A percentile compares a stretch with the other conserved stretches of the same genome.
These are phyloP conservation scores for Colletotrichum sidae DNA, from an alignment of 2,329 filamentous ascomycete genomes.

Conservation along the genomic window DNA sequence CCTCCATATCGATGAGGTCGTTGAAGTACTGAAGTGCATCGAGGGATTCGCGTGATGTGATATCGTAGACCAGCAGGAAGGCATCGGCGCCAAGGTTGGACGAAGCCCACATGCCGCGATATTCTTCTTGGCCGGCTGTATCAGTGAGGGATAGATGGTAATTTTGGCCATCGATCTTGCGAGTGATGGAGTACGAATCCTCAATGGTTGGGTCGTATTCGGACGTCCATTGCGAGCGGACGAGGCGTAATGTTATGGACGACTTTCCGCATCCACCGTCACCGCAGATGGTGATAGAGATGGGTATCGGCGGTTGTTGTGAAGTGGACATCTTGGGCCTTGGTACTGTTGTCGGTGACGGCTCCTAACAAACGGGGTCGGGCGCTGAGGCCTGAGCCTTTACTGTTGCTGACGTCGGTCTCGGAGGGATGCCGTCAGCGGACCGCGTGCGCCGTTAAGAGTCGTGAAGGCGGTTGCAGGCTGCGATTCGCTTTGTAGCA, in stretches of 20 bases:
- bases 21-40: conserved; percentile 82
- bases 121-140: conserved; percentile 91
- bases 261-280: conserved; percentile 89
- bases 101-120: conserved; percentile 86
- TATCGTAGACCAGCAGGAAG: conserved; percentile 90
- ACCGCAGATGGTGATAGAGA: conserved; percentile 86
- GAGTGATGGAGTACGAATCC: conserved; percentile 87
- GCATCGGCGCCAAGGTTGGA: conserved; percentile 84
- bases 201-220: conserved; percentile 86
- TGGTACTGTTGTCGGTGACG: background rate
- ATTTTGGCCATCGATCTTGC: conserved; percentile 81
- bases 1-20: conserved; percentile 86
- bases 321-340: conserved; percentile 29
- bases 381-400: background rate
- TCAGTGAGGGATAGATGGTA: conserved; percentile 86
- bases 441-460: conserved; percentile 7
- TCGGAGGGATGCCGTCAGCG: conserved; percentile 13
- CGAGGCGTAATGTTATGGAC: conserved; percentile 84
- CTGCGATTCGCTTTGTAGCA: conserved; percentile 5
- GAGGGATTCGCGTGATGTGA: conserved; percentile 77
- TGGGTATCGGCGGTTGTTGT: conserved; percentile 62
- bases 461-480: conserved; percentile 1
- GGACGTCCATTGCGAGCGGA: conserved; percentile 85
- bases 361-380: conserved; percentile 1
- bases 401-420: background rate